These are phyloP conservation scores for Cavenderia fasciculata DNA, from an alignment of 78 protist species.

Conservation along the genomic window DNA sequence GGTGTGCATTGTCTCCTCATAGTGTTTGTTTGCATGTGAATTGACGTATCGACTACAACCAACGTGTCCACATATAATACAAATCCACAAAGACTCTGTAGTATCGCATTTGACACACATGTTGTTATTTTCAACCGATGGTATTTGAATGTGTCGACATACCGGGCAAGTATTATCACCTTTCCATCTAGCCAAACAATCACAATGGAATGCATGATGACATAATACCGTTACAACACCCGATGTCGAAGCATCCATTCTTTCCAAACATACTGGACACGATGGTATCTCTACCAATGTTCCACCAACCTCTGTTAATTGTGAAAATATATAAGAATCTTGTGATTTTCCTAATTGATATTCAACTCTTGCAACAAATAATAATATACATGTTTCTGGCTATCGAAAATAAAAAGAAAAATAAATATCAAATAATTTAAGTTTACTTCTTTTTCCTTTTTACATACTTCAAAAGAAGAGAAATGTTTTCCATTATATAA, in stretches of 20 bases:
- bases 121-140: conserved; percentile 45
- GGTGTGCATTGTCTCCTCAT: conserved; percentile 86
- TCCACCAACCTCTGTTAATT: background rate
- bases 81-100: conserved; percentile 90
- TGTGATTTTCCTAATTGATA: conserved; percentile 13
- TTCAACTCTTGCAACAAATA: conserved; percentile 50
- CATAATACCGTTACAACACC: conserved; percentile 92
- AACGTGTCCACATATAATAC: conserved; percentile 93
- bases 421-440: background rate
- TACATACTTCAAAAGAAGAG: conserved; percentile 69
- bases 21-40: conserved; percentile 93
- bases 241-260: conserved; percentile 83
- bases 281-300: conserved; percentile 85
- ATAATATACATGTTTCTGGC: conserved; percentile 56
- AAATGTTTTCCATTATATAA: conserved; percentile 81
- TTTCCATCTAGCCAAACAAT: conserved; percentile 61
- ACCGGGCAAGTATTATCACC: conserved; percentile 84
- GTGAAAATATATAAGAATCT: conserved; percentile 70
- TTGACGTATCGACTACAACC: conserved; percentile 90
- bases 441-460: background rate
- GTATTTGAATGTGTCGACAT: conserved; percentile 83
- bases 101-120: conserved; percentile 69
- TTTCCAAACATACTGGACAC: conserved; percentile 95
- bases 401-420: background rate
- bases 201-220: conserved; percentile 94